phyloP scores from a whole-genome alignment of 2,329 filamentous ascomycete species.

The Diaporthe citri region DNA sequence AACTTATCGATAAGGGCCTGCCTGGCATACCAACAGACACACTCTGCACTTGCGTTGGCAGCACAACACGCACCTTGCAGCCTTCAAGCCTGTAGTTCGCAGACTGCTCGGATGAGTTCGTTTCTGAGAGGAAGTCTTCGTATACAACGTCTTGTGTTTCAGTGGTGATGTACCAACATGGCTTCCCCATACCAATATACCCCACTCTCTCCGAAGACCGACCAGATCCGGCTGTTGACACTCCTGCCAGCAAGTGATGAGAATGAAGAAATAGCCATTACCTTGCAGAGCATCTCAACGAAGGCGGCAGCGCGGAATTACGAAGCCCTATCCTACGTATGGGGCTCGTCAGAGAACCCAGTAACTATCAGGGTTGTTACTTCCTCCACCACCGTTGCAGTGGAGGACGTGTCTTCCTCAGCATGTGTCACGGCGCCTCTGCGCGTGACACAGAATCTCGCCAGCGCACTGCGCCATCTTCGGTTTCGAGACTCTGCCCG shows the following conservation, averaged over 20 bases:
- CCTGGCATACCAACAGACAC: no score
- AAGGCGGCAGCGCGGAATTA: not conserved
- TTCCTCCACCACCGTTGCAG: not conserved
- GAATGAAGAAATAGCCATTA: not conserved
- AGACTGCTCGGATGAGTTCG: not conserved
- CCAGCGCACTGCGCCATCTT: not conserved
- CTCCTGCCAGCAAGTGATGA: not conserved
- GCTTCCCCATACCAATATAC: not conserved
- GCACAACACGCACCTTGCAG: not conserved
- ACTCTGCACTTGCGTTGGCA: no score
- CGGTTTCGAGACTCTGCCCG: not conserved
- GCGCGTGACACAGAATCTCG: not conserved
- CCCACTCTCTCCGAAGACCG: not conserved
- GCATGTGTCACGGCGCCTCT: not conserved
- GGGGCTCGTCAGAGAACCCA: constrained; percentile 3
- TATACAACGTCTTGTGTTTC: not conserved
- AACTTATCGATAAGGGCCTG: no score
- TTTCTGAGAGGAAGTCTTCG: not conserved
- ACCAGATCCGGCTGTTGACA: constrained; percentile 10
- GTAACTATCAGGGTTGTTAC: not conserved
- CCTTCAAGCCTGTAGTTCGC: not conserved
- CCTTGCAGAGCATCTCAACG: not conserved
- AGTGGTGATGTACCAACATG: not conserved
- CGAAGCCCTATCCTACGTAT: constrained; percentile 18
- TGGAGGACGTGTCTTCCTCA: not conserved